phyloP scores from a whole-genome alignment of 192 early-diverging fungal genomes.

The Entophlyctis helioformis region DNA sequence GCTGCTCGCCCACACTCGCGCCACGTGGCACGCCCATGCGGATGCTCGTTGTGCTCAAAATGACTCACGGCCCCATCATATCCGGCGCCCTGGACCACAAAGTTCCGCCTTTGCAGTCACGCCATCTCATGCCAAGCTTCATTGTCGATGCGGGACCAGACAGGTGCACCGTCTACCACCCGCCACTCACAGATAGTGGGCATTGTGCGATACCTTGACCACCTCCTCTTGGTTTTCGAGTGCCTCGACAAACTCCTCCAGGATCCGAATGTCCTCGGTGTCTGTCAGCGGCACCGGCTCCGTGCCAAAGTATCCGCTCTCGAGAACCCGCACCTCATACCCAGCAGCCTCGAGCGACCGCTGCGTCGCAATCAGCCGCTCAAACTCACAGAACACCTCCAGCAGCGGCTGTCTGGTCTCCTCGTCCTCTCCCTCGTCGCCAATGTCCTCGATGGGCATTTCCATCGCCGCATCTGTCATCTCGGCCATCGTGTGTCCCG shows the following conservation, averaged over 20 bases:
- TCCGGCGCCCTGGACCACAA: too few species aligned
- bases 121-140: too few species aligned
- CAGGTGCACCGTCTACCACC: too few species aligned
- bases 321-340: conserved; percentile 46
- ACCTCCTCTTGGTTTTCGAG: conserved; percentile 57
- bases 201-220: conserved; percentile 36
- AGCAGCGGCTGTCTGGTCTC: conserved; percentile 14
- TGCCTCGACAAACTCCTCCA: conserved; percentile 34
- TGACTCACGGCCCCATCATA: too few species aligned
- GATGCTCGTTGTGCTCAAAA: too few species aligned
- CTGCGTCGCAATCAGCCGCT: conserved; percentile 32
- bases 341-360: conserved; percentile 23
- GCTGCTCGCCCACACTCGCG: too few species aligned
- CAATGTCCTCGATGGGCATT: conserved; percentile 48
- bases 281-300: conserved; percentile 26
- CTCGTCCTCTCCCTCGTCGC: conserved; percentile 6
- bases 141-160: too few species aligned
- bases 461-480: conserved; percentile 52
- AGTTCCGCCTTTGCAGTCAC: too few species aligned
- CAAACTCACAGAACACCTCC: conserved; percentile 45
- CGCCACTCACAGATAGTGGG: too few species aligned
- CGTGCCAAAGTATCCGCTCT: conserved; percentile 41
- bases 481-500: conserved; percentile 33
- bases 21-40: too few species aligned
- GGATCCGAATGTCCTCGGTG: conserved; percentile 26